Evolutionary conservation across 208 protist species (phyloP).

Genomic region (Trypanosoma conorhini): DNA sequence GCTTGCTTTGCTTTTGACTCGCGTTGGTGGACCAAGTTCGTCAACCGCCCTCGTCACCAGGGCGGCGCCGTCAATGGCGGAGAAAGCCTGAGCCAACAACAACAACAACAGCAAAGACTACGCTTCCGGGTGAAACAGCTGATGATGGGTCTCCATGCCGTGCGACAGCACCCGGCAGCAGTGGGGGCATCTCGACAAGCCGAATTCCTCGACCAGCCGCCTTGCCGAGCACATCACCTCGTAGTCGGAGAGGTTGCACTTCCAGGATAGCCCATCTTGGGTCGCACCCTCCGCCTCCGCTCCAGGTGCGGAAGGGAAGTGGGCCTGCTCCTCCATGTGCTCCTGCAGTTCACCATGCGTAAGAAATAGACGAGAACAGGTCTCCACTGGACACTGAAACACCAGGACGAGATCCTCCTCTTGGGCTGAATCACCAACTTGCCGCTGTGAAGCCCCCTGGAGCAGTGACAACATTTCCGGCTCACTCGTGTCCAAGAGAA

Average conservation of each 20-base stretch:
- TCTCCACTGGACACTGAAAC: slow-evolving; percentile 32
- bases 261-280: neutral
- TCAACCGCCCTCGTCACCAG: neutral
- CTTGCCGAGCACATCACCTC: slow-evolving; percentile 46
- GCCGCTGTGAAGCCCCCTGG: neutral
- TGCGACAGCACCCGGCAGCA: slow-evolving; percentile 1
- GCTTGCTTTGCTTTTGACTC: slow-evolving; percentile 4
- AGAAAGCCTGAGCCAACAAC: no score
- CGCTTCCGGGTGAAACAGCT: slow-evolving; percentile 1
- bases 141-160: slow-evolving; percentile 9
- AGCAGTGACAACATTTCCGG: slow-evolving; percentile 7
- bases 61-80: no score
- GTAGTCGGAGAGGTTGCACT: slow-evolving; percentile 25
- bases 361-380: slow-evolving; percentile 54
- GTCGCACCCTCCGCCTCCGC: neutral
- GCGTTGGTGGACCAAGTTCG: neutral
- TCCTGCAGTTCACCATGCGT: slow-evolving; percentile 59
- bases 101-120: neutral
- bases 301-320: slow-evolving; percentile 18
- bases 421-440: slow-evolving; percentile 11
- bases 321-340: slow-evolving; percentile 44
- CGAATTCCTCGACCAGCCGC: slow-evolving; percentile 35
- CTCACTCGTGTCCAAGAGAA: slow-evolving; percentile 47
- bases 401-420: slow-evolving; percentile 28
- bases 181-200: neutral